Base-by-base conservation (phyloP, 1,139 yeast species). In the Hanseniaspora uvarum region DNA sequence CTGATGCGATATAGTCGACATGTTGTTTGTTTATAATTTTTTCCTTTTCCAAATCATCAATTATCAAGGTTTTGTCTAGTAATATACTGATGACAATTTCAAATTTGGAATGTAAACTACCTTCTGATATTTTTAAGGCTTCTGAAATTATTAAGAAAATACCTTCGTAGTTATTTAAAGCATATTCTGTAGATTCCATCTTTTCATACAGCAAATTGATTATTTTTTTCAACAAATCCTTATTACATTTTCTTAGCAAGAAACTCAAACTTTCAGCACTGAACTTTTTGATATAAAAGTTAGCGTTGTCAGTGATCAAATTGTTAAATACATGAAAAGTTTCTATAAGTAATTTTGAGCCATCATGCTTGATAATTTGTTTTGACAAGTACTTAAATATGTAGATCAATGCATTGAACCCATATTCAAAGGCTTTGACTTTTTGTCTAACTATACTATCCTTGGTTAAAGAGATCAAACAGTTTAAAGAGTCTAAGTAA, bases 241-340 rank as follows among this genome's bases (percentile, higher is more conserved):
- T 65, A 19, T 73, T 73, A 61, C 85, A 76, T 65, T 86, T 87
- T 64, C 94, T 78, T 12, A 92, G 72, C 57, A 92, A 72, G 61
- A 85, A 92, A 0, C 96, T 86, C 51, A 92, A 68, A 0, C 96
- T 92, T 66, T 92, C 97, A 0, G 96, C 89, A 34, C 95, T 81
- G 63, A 89, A 92, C 58, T 95, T 73, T 1, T 87, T 74, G 43
- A 89, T 76, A 60, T 84, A 85, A 26, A 49, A 49, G 19, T 77
- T 77, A 57, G 77, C 76, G 56, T 79, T 77, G 57, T 76, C 77
- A 53, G 70, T 70, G 58, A 88, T 72, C 30, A 89, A 66, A 0
- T 94, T 94, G 40, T 80, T 70, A 31, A 92, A 70, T 4, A 78
- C 68, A 38, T 75, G 71, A 64, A 83, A 83, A 0, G 96, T 86